These are phyloP conservation scores for Porcisia deanei DNA, from an alignment of 208 protist genomes.

Conservation along the genomic window DNA sequence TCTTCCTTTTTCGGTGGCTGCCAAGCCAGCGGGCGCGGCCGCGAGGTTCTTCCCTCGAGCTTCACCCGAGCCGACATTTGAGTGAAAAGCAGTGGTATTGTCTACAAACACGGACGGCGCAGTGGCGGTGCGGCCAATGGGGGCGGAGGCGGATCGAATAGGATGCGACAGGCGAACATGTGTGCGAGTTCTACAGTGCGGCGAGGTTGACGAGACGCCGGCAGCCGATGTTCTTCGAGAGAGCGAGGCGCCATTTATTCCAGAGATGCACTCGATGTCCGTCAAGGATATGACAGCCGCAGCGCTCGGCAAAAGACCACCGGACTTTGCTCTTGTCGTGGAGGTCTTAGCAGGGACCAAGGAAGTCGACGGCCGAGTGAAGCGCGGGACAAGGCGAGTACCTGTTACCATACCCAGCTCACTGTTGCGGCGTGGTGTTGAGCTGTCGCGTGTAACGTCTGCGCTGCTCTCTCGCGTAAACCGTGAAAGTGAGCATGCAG, in stretches of 20 bases:
- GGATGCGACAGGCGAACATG: neutral
- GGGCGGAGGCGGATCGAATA: neutral
- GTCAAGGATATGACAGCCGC: neutral
- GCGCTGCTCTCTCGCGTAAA: conserved; percentile 1
- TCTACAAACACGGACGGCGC: neutral
- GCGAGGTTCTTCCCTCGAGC: neutral
- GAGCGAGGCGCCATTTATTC: neutral
- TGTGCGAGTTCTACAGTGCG: neutral
- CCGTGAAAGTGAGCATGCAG: neutral
- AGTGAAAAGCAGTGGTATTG: neutral
- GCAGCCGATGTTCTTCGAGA: neutral
- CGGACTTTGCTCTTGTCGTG: neutral
- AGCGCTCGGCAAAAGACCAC: neutral
- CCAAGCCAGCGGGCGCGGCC: neutral
- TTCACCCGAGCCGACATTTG: neutral
- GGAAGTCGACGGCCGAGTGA: neutral
- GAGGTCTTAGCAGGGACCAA: neutral
- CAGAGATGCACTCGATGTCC: neutral
- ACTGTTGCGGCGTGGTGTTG: too few species aligned
- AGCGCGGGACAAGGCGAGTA: neutral
- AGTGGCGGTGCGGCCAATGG: neutral
- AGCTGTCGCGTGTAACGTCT: neutral
- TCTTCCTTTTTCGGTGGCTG: neutral
- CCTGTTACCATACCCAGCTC: neutral
- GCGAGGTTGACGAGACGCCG: neutral